Evolutionary conservation across 2,329 filamentous ascomycete genomes (phyloP).

Genomic region (Aspergillus latus): DNA sequence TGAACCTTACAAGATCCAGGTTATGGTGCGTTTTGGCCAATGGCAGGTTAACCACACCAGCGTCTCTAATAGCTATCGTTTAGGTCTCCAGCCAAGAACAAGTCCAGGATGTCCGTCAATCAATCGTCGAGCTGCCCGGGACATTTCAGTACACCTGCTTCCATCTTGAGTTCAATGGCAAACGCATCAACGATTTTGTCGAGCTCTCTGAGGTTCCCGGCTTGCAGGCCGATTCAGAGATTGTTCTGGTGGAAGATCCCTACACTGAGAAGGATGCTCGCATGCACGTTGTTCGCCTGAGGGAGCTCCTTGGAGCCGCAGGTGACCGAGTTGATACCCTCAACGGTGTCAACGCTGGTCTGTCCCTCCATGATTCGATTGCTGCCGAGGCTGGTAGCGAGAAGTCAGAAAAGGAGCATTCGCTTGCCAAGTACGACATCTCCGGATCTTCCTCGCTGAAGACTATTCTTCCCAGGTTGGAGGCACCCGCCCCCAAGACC

Average conservation of each 20-base stretch:
- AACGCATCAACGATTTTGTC: conserved; percentile 92
- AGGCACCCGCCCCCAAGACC: conserved; percentile 76
- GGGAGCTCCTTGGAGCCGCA: conserved; percentile 89
- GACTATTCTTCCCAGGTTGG: conserved; percentile 67
- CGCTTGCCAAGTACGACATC: conserved; percentile 75
- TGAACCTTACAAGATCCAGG: conserved; percentile 73
- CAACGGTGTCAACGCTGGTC: conserved; percentile 79
- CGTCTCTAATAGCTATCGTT: conserved; percentile 14
- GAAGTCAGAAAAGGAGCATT: conserved; percentile 48
- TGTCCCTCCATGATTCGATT: conserved; percentile 83
- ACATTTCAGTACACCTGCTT: conserved; percentile 99
- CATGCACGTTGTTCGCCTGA: conserved; percentile 85
- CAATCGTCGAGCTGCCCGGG: conserved; percentile 86
- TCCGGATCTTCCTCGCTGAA: conserved; percentile 65
- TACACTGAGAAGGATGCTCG: conserved; percentile 98
- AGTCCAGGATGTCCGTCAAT: conserved; percentile 94
- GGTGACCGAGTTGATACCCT: conserved; percentile 84
- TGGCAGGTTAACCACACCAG: conserved; percentile 17
- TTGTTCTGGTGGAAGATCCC: conserved; percentile 84
- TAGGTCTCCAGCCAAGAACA: conserved; percentile 92
- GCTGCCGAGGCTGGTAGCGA: conserved; percentile 47
- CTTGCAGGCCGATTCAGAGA: conserved; percentile 72
- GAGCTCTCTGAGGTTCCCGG: conserved; percentile 85
- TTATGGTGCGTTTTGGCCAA: conserved; percentile 65
- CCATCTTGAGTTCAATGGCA: conserved; percentile 86